Base-by-base conservation (phyloP, 805 yeast species). In the Grigorovia transvaalensis region DNA sequence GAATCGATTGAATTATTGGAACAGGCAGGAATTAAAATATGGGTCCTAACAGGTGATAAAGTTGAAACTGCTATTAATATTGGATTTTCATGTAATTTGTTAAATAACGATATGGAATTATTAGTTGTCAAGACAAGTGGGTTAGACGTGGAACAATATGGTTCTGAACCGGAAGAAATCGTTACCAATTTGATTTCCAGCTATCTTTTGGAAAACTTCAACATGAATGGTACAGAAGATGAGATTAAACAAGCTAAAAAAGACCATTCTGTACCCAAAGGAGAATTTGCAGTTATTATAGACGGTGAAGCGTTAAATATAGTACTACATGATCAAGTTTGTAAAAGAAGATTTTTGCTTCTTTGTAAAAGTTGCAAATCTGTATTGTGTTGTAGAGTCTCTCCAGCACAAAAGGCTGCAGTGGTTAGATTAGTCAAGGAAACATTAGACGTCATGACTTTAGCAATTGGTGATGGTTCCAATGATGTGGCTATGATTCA, bases 401-500 rank as follows among this genome's bases (percentile, higher is more conserved):
- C 93, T 1, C 95, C 95, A 4, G 82, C 91, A 38, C 95, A 86
- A 64, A 86, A 86, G 64, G 93, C 93, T 11, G 80, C 82, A 11
- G 91, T 86, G 53, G 93, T 85, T 33, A 81, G 79, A 57, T 68
- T 86, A 57, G 95, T 86, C n/a, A 85, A 84, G 63, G 79, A 80
- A 29, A 77, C 81, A 18, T 71, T 86, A 47, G 81, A 81, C 57
- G 95, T 86, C 27, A 86, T 86, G 90, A 86, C 95, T 0, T 70
- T 86, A 53, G 91, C 95, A 6, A 85, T 86, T 62, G 95, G 95
- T 59, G 95, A 86, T 68, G 95, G 95, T 50, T 82, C 95, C 13
- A 86, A 86, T 64, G 95, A 86, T 71, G 95, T 86, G 53, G 90
- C 95, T 8, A 86, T 86, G 95, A 86, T 86, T 59, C 95, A 86